A percentile compares a stretch with the other conserved stretches of the same genome.
These are phyloP conservation scores for Dictyophora rubrovolvata DNA, from an alignment of 768 basidiomycete genomes.

Conservation along the genomic window DNA sequence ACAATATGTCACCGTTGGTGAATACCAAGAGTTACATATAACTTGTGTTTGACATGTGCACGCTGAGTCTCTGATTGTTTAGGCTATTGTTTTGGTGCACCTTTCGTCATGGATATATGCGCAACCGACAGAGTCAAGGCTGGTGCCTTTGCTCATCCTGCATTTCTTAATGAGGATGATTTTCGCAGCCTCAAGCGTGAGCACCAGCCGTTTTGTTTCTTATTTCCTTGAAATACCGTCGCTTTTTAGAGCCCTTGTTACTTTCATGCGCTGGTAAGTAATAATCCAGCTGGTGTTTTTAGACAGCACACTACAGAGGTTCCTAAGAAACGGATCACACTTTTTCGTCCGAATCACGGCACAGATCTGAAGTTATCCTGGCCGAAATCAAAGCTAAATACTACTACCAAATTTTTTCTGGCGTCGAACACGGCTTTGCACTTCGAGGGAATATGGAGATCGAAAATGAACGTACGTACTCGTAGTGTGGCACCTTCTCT, in stretches of 20 bases:
- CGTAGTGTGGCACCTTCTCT: no score
- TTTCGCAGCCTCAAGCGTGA: slow-evolving; percentile 13
- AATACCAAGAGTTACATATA: background rate
- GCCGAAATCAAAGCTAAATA: slow-evolving; percentile 40
- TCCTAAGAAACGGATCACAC: slow-evolving; percentile 41
- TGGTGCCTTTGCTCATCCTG: slow-evolving; percentile 18
- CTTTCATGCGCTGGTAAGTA: slow-evolving; percentile 12
- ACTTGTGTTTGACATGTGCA: background rate
- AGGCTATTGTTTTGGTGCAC: slow-evolving; percentile 21
- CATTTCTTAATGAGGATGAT: slow-evolving; percentile 14
- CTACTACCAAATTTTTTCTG: slow-evolving; percentile 48
- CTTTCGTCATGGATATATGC: slow-evolving; percentile 16
- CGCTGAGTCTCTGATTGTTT: background rate
- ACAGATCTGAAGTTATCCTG: slow-evolving; percentile 46
- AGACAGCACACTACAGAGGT: background rate
- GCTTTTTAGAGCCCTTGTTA: slow-evolving; percentile 14
- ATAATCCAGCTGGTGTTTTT: background rate
- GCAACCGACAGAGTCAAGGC: slow-evolving; percentile 1
- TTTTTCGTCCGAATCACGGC: slow-evolving; percentile 43
- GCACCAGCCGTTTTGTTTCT: background rate
- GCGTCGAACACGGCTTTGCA: slow-evolving; percentile 29
- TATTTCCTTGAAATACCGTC: background rate
- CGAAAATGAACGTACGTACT: slow-evolving; percentile 26
- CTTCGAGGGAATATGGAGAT: slow-evolving; percentile 20
- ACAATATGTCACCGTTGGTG: slow-evolving; percentile 38